Percentiles rank a stretch among this genome's conserved stretches.
phyloP scores from a whole-genome alignment of 73 alveolate genomes.

The Stentor coeruleus region DNA sequence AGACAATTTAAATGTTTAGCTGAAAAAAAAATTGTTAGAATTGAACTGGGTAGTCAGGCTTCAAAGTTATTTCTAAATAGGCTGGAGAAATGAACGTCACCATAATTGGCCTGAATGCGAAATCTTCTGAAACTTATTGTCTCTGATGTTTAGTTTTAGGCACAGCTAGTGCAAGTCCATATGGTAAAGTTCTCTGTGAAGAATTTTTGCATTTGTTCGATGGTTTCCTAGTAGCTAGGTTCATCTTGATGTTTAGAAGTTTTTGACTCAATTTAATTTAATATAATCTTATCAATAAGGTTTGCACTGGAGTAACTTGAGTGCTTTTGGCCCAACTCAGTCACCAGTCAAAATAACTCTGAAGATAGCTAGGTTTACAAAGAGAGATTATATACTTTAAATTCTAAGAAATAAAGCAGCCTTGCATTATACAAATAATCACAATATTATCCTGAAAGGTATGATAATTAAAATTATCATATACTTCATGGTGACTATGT shows the following conservation, averaged over 20 bases:
- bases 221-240: neutral
- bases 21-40: neutral
- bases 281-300: too few species aligned
- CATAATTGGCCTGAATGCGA: neutral
- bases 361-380: neutral
- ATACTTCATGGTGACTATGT: slow-evolving; percentile 1
- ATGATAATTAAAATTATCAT: too few species aligned
- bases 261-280: neutral
- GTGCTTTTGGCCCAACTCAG: neutral
- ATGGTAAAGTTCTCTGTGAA: neutral
- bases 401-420: too few species aligned
- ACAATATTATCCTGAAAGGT: too few species aligned
- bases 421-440: too few species aligned
- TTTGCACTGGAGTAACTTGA: neutral
- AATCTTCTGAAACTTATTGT: neutral
- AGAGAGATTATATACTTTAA: neutral
- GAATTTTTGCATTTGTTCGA: neutral
- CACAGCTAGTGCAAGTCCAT: neutral
- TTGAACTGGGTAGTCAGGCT: slow-evolving; percentile 3
- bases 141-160: neutral
- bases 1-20: neutral
- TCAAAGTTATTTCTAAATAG: neutral
- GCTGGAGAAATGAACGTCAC: neutral
- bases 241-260: neutral
- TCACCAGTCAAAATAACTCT: neutral